A percentile compares a stretch with the other conserved stretches of the same genome.
Evolutionary conservation across 2,329 filamentous ascomycete genomes (phyloP).

Genomic region (Clonostachys sp.): DNA sequence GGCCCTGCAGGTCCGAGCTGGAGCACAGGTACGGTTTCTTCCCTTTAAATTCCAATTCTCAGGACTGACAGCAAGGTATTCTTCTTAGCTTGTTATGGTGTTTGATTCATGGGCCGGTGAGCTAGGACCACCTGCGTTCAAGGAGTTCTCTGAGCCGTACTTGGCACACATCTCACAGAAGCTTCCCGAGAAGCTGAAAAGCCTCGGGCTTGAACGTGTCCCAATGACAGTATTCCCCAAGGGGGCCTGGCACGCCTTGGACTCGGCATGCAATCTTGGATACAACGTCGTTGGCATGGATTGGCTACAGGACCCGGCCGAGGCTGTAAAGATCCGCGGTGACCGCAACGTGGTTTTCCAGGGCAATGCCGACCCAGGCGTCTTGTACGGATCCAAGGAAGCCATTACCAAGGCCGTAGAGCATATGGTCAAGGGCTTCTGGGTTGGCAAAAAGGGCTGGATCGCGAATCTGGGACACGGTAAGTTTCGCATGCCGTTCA

Average conservation of each 20-base stretch:
- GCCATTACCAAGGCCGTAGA: slow-evolving; percentile 80
- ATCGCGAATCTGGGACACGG: slow-evolving; percentile 96
- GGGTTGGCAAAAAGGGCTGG: slow-evolving; percentile 79
- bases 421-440: slow-evolving; percentile 84
- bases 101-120: slow-evolving; percentile 99
- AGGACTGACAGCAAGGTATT: background rate
- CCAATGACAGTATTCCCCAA: slow-evolving; percentile 99
- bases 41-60: background rate
- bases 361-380: slow-evolving; percentile 92
- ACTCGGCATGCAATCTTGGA: slow-evolving; percentile 79
- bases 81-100: slow-evolving; percentile 75
- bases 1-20: slow-evolving; percentile 85
- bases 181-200: slow-evolving; percentile 68
- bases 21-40: slow-evolving; percentile 64
- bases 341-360: slow-evolving; percentile 75
- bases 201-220: slow-evolving; percentile 72
- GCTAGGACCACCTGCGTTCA: slow-evolving; percentile 79
- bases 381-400: slow-evolving; percentile 79
- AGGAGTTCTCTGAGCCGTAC: slow-evolving; percentile 81
- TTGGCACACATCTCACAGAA: slow-evolving; percentile 78
- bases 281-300: slow-evolving; percentile 94
- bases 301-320: slow-evolving; percentile 86
- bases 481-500: slow-evolving; percentile 32
- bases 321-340: slow-evolving; percentile 76
- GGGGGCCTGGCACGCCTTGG: slow-evolving; percentile 92